Percentiles rank a stretch among this genome's conserved stretches.
phyloP scores from a whole-genome alignment of 805 yeast species.

The Hanseniaspora valbyensis region DNA sequence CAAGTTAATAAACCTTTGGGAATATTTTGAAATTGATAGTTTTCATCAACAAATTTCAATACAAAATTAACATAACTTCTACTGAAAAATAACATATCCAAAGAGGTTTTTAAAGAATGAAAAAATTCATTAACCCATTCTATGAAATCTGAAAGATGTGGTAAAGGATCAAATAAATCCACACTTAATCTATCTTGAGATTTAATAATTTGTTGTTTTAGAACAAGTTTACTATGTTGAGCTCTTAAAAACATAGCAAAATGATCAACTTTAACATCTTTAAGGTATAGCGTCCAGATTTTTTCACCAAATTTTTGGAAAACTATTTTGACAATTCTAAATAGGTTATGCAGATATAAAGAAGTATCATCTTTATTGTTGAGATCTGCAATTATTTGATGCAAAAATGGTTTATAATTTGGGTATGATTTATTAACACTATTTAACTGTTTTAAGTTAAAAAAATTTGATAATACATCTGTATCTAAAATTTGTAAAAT shows the following conservation, averaged over 20 bases:
- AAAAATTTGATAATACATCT: conserved; percentile 24
- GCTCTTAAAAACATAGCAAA: conserved; percentile 42
- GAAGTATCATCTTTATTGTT: conserved; percentile 24
- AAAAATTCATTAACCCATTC: conserved; percentile 46
- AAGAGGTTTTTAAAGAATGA: conserved; percentile 28
- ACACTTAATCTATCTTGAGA: neutral
- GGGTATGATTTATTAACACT: conserved; percentile 24
- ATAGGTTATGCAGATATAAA: conserved; percentile 36
- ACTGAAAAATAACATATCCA: conserved; percentile 1
- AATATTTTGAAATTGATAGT: conserved; percentile 21
- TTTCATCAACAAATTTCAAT: conserved; percentile 32
- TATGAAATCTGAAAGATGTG: conserved; percentile 35
- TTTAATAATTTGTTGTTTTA: neutral
- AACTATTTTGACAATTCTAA: conserved; percentile 41
- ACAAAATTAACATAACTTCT: conserved; percentile 24
- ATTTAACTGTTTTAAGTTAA: conserved; percentile 25
- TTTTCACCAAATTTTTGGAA: conserved; percentile 34
- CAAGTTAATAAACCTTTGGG: conserved; percentile 30
- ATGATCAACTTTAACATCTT: conserved; percentile 45
- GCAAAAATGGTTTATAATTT: conserved; percentile 10
- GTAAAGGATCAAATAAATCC: neutral
- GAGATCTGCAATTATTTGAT: neutral
- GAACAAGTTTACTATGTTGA: conserved; percentile 22
- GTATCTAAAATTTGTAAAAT: conserved; percentile 24
- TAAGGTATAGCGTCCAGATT: conserved; percentile 43